Evolutionary conservation across 2,329 filamentous ascomycete species (phyloP), one percentile per base, ranked within the genome.

Genomic region (Blastomyces parvus): DNA sequence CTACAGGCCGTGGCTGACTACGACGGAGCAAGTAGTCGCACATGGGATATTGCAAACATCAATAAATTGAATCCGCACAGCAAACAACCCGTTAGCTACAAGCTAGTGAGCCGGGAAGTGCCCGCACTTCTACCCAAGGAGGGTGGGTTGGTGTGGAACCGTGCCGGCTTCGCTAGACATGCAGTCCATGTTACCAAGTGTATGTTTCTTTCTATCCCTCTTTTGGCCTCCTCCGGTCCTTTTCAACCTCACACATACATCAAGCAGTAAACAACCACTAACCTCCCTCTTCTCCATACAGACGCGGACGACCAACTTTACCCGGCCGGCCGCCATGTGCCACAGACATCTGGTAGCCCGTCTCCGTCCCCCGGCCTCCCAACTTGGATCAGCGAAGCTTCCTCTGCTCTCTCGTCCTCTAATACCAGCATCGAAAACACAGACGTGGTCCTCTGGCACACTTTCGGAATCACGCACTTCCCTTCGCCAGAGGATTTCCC

Each of bases 371-470:
- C 79, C 52, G 90, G 90, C 40, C 79, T 95, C 2, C 87, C 88
- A 0, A 82, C 86, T 68, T 93, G 90, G 90, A 88, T 94, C 68
- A 78, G 80, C 25, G 69, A 69, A 25, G 85, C 85, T 30, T 84
- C 91, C 65, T 78, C 80, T 22, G 36, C 36, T 2, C 9, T 2
- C 36, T 70, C 69, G 17, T 85, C 85, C 30, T 84, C 91, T 65
- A 86, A 88, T 14, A 78, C 78, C 56, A 85, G 83, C 63, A 86
- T 96, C 68, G 89, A 88, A 62, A 88, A 96, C 79, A 89, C 86
- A 0, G 90, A 97, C 73, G 79, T 96, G 38, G 91, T 97, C 0
- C 83, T 96, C 19, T 97, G 91, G 91, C 91, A 96, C 77, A 96
- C 91, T 0, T 97, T 96, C 71, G 92, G 92, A 44, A 81, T 96